Conservation (phyloP, 192 early-diverging fungal genomes). For the Oehlia diaphana region DNA sequence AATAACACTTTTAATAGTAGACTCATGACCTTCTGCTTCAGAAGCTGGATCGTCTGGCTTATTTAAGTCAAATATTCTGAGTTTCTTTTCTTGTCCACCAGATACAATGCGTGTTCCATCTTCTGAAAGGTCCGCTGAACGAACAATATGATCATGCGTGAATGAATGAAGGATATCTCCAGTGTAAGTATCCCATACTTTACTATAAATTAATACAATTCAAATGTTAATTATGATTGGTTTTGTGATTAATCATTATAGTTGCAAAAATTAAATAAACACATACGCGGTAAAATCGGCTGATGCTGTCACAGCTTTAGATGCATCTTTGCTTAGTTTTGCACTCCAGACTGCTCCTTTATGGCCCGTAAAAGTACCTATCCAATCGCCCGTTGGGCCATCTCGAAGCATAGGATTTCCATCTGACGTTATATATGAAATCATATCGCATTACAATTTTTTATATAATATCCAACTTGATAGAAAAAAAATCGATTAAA, state of each 20-base stretch:
- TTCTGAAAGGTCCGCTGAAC: conserved; percentile 76
- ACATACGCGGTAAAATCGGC: conserved; percentile 88
- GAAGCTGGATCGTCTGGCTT: conserved; percentile 46
- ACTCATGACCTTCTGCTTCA: conserved; percentile 52
- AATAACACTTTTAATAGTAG: conserved; percentile 62
- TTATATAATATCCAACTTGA: background rate
- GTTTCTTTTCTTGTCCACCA: conserved; percentile 79
- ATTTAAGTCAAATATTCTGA: conserved; percentile 80
- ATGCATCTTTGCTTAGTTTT: conserved; percentile 71
- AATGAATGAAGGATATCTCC: conserved; percentile 73
- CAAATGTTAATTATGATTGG: background rate
- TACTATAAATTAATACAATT: conserved; percentile 42
- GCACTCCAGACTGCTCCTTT: conserved; percentile 94
- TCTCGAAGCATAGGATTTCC: conserved; percentile 84
- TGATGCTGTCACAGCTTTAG: conserved; percentile 86
- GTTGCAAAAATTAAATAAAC: background rate
- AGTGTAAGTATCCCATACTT: conserved; percentile 85
- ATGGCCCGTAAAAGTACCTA: conserved; percentile 87
- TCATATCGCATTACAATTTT: background rate
- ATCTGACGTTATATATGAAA: conserved; percentile 47
- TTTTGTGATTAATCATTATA: background rate
- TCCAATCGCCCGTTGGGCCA: conserved; percentile 91
- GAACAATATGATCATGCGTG: conserved; percentile 79
- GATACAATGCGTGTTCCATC: conserved; percentile 75
- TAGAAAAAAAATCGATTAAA: background rate